phyloP scores from a whole-genome alignment of 106 monocot genomes.

The Xerophyta viscosa region DNA sequence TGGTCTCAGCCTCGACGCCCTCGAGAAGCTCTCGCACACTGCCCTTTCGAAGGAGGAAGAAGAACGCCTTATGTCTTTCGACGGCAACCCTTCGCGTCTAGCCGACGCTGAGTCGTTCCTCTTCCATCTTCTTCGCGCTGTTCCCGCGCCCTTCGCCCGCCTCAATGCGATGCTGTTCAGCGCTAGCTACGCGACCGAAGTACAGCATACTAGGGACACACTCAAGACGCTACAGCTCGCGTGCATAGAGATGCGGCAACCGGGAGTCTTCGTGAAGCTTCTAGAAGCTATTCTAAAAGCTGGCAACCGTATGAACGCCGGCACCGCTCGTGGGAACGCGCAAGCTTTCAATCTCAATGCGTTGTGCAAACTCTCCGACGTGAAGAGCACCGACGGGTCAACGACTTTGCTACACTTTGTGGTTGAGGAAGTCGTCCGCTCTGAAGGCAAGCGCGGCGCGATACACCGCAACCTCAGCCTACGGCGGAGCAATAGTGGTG shows the following conservation, averaged over 20 bases:
- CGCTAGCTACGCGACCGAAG: slow-evolving; percentile 50
- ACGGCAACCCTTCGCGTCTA: slow-evolving; percentile 50
- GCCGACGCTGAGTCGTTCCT: slow-evolving; percentile 85
- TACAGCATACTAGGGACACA: slow-evolving; percentile 28
- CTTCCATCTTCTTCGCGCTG: slow-evolving; percentile 45
- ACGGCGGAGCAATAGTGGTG: slow-evolving; percentile 20
- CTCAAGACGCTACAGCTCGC: slow-evolving; percentile 52
- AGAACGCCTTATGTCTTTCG: slow-evolving; percentile 27
- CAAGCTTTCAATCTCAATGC: slow-evolving; percentile 83
- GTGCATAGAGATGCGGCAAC: slow-evolving; percentile 58
- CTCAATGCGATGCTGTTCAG: slow-evolving; percentile 70
- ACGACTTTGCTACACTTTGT: slow-evolving; percentile 88
- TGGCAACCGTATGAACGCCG: slow-evolving; percentile 91
- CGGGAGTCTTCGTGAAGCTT: slow-evolving; percentile 67
- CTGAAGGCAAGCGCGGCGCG: slow-evolving; percentile 71
- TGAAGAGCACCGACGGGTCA: slow-evolving; percentile 87
- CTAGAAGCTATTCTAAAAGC: slow-evolving; percentile 85
- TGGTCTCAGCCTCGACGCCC: slow-evolving; percentile 44
- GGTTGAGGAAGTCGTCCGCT: slow-evolving; percentile 70
- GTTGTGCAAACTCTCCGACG: slow-evolving; percentile 73
- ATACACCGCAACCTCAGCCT: slow-evolving; percentile 51
- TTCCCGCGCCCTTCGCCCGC: slow-evolving; percentile 52
- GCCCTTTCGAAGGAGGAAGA: slow-evolving; percentile 56
- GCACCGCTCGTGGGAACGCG: slow-evolving; percentile 81
- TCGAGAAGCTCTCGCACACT: slow-evolving; percentile 67